A percentile compares a stretch with the other conserved stretches of the same genome.
Evolutionary conservation across 345 rosid genomes (phyloP).

Genomic region (Brassica carinata): DNA sequence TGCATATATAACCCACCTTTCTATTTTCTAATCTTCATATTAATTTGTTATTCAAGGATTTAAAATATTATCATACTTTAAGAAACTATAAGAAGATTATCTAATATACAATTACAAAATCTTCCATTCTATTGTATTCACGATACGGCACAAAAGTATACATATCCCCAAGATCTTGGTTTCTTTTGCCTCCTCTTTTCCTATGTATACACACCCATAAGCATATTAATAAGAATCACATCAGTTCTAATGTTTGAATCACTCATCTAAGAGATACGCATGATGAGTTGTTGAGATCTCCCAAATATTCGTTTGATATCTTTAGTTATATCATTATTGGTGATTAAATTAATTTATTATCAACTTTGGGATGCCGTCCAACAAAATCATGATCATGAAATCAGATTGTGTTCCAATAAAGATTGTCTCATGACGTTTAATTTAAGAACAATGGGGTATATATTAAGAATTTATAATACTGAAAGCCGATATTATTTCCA

Average conservation of each 20-base stretch:
- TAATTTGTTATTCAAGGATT: not conserved
- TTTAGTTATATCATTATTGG: conserved; percentile 25
- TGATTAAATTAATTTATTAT: not conserved
- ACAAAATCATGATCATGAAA: conserved; percentile 16
- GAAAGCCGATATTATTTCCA: not conserved
- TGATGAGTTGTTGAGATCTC: conserved; percentile 39
- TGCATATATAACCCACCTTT: not conserved
- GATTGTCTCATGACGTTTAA: conserved; percentile 1
- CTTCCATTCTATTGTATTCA: conserved; percentile 20
- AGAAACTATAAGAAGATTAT: not conserved
- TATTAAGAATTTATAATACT: not conserved
- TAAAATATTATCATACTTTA: not conserved
- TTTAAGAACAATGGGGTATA: not conserved
- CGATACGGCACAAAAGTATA: conserved; percentile 7
- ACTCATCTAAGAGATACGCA: conserved; percentile 35
- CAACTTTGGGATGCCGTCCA: conserved; percentile 12
- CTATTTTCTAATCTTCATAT: not conserved
- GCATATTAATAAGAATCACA: not conserved
- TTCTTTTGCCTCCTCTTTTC: conserved; percentile 25
- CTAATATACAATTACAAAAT: conserved; percentile 17
- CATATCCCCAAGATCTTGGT: conserved; percentile 35
- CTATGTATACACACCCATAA: not conserved
- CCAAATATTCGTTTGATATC: conserved; percentile 38
- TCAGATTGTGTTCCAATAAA: conserved; percentile 37
- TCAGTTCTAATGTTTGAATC: conserved; percentile 28